Evolutionary conservation across 805 yeast species (phyloP), one percentile per base, ranked within the genome.

Genomic region (Metschnikowia continentalis): DNA sequence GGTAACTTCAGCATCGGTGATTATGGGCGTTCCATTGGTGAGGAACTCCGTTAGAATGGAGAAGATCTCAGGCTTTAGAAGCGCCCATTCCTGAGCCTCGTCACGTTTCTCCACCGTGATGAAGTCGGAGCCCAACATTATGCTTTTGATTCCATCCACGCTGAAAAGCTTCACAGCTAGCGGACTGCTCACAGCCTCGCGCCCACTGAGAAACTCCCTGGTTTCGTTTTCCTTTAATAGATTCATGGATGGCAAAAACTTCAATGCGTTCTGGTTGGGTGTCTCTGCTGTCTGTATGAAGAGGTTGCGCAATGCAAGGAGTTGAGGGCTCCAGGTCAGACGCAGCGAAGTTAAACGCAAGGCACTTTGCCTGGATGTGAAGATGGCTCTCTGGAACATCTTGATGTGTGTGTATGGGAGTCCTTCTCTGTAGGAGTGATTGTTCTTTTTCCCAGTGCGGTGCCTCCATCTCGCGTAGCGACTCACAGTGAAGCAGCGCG

Each of bases 281-380:
- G 96, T 90, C 32, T 84, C 81, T 33, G 86, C 83, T 0, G 96
- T 90, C 64, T 88, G 95, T 41, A 90, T 90, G 66, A 83, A 86
- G 32, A 86, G 63, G 41, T 42, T 55, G 47, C 47, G 47, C 23
- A 44, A 36, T 5, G 35, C 6, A 15, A 23, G n/a, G 41, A 13
- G 41, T 15, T 13, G 32, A 7, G 41, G 20, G 19, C 19, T 20
- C 6, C 23, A 35, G 13, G 4, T 23, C 5, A 15, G 32, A 32
- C 10, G 32, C 22, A 10, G 32, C 7, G 26, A 7, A 13, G 11
- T 6, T 4, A 17, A 22, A 17, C 20, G 33, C 14, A n/a, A 32
- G 32, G 33, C 35, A 20, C 46, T 23, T 5, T 20, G 37, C n/a
- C 46, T 22, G 6, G 32, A 33, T n/a, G 38, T 42, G 32, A 33